Evolutionary conservation across 176 grass and related monocot species (phyloP), one percentile per base, ranked within the genome.

Genomic region (Aechmea fasciata): DNA sequence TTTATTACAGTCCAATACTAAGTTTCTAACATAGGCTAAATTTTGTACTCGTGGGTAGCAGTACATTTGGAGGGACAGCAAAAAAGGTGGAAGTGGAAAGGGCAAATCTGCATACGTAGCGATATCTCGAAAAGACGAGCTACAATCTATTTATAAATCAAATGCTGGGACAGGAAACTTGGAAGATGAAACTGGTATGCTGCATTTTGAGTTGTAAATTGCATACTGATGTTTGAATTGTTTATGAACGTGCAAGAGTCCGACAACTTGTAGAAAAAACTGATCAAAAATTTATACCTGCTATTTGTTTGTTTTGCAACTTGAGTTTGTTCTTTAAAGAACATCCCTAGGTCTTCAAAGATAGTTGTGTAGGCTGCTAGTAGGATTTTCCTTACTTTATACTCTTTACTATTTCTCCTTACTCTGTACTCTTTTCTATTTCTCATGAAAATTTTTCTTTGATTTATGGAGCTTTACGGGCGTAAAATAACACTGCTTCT

Each of bases 11-110:
- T 15, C 52, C n/a, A 8, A n/a, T 4, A 57, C 52, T 41, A 41
- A 57, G 13, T 57, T 57, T 57, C 14, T 17, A 57, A 57, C 8
- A 5, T 57, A 5, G 52, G 13, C 52, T 55, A 14, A 55, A 41
- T 55, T 57, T 57, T 57, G 13, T 17, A 15, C 4, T 57, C 17
- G n/a, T 57, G 52, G 3, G 18, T 23, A 57, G 25, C 74, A 69
- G 74, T 77, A 69, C 57, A 51, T 77, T 8, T 52, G 67, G 57
- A 77, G 18, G 74, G 74, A 77, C 52, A 68, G n/a, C 52, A 66
- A 10, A 49, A 77, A 49, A 47, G 57, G 25, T 22, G 51, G 64
- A 28, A 59, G 65, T 47, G 48, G 22, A 7, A 77, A 69, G 18
- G 64, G 49, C 29, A 77, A 69, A 49, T 12, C 74, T 47, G 55